Evolutionary conservation across 2,329 filamentous ascomycete species (phyloP).

Genomic region (Westerdykella sp.): DNA sequence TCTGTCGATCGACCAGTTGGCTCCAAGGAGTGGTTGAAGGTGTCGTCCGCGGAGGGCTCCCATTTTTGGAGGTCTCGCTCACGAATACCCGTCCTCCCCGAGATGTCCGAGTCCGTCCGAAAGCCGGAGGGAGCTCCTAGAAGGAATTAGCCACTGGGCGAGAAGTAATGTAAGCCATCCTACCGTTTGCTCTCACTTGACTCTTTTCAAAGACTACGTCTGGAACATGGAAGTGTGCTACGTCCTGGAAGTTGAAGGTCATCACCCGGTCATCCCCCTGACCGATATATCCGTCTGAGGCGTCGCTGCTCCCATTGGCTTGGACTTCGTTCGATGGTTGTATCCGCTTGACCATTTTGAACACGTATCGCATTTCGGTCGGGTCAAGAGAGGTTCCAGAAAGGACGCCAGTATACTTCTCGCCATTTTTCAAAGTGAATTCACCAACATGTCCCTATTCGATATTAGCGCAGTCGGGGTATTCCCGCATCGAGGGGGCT

Average conservation of each 20-base stretch:
- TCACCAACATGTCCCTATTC: constrained; percentile 50
- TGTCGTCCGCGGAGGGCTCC: constrained; percentile 60
- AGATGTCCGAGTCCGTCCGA: constrained; percentile 84
- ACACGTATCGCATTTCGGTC: constrained; percentile 49
- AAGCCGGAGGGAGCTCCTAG: constrained; percentile 51
- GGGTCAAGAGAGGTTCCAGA: constrained; percentile 50
- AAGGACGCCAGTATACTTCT: constrained; percentile 56
- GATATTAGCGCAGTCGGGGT: constrained; percentile 8
- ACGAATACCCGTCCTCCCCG: constrained; percentile 60
- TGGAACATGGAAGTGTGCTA: constrained; percentile 50
- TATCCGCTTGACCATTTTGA: constrained; percentile 60
- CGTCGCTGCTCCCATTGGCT: constrained; percentile 42
- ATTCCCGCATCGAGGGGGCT: constrained; percentile 19
- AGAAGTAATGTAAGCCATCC: constrained; percentile 8
- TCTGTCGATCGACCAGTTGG: constrained; percentile 36
- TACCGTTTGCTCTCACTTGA: constrained; percentile 54
- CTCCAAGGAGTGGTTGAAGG: constrained; percentile 66
- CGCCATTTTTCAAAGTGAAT: constrained; percentile 55
- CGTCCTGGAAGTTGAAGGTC: constrained; percentile 57
- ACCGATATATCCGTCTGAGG: constrained; percentile 41
- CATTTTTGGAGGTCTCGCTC: constrained; percentile 77
- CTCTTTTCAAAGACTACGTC: constrained; percentile 50
- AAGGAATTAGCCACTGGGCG: background rate
- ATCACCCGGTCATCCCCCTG: constrained; percentile 48
- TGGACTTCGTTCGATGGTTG: constrained; percentile 37